Conservation (phyloP, 1,284 basidiomycete genomes). For the Puccinia polysora region DNA sequence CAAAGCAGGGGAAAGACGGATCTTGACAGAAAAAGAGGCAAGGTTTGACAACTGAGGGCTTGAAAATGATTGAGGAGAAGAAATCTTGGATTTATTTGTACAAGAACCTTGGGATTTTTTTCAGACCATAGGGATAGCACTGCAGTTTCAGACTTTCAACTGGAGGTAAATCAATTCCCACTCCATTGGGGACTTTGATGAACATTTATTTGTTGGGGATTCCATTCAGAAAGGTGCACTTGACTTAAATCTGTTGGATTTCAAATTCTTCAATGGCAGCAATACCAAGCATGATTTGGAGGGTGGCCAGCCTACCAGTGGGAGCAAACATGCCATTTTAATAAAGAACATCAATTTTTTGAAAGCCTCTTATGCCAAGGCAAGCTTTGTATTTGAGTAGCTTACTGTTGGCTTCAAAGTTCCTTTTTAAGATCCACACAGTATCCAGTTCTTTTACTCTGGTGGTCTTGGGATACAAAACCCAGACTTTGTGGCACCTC, state of each 20-base stretch:
- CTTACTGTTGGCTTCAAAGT: neutral
- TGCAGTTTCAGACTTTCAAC: neutral
- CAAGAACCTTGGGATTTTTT: neutral
- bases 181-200: neutral
- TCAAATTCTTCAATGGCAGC: neutral
- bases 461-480: neutral
- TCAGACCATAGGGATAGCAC: neutral
- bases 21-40: neutral
- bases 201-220: neutral
- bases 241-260: neutral
- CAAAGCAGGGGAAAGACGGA: too few relatives aligned
- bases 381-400: neutral
- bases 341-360: neutral
- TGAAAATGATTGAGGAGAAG: neutral
- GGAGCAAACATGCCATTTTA: neutral
- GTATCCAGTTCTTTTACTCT: neutral
- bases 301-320: neutral
- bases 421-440: neutral
- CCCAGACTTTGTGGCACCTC: neutral
- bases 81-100: neutral
- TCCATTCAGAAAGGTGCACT: neutral
- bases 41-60: neutral
- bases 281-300: neutral
- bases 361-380: neutral
- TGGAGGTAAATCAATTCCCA: neutral